phyloP scores from a whole-genome alignment of 441 rosid species.

The Gossypium trilobum region DNA sequence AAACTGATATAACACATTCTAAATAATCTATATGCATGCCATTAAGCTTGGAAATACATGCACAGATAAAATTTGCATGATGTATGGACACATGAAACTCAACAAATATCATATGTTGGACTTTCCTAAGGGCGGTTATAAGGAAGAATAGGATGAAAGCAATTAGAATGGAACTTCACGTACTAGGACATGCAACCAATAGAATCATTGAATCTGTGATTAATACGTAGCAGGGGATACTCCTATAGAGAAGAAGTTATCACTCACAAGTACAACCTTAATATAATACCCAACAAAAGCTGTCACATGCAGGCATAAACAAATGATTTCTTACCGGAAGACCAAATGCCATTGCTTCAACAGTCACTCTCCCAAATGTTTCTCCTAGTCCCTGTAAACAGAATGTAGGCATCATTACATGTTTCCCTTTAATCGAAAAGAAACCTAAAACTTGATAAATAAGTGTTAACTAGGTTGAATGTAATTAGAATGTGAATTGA shows the following conservation, averaged over 20 bases:
- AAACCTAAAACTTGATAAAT: background rate
- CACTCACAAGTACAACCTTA: background rate
- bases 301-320: background rate
- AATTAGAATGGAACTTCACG: background rate
- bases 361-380: constrained; percentile 93
- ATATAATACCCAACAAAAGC: background rate
- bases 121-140: background rate
- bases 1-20: background rate
- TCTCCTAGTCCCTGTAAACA: constrained; percentile 73
- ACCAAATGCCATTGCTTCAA: constrained; percentile 96
- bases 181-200: background rate
- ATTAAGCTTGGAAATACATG: background rate
- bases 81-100: background rate
- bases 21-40: background rate
- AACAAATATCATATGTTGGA: background rate
- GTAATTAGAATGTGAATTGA: background rate
- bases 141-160: background rate
- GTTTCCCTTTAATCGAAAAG: constrained; percentile 7
- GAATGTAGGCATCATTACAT: constrained; percentile 9
- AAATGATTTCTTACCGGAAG: constrained; percentile 48
- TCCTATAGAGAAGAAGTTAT: background rate
- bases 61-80: background rate
- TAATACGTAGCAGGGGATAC: background rate
- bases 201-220: background rate
- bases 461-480: background rate